Conservation (phyloP, 805 yeast genomes). For the Saturnispora sekii region DNA sequence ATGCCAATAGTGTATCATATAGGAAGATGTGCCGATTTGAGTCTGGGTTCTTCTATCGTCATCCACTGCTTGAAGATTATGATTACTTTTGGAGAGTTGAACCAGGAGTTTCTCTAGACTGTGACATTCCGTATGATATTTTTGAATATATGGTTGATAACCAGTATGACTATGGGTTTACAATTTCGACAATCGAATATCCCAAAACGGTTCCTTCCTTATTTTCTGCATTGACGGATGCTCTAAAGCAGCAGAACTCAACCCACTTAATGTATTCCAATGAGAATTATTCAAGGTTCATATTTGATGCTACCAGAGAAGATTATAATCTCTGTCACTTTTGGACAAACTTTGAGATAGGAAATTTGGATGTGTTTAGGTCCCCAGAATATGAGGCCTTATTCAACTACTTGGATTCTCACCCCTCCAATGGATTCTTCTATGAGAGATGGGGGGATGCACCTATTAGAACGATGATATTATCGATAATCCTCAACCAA, state of each 20-base stretch:
- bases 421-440: conserved; percentile 65
- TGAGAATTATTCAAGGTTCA: conserved; percentile 45
- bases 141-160: conserved; percentile 67
- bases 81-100: conserved; percentile 92
- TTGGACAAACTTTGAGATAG: conserved; percentile 86
- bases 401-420: conserved; percentile 58
- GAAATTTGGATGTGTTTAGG: conserved; percentile 62
- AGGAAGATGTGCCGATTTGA: conserved; percentile 89
- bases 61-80: conserved; percentile 55
- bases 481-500: conserved; percentile 60
- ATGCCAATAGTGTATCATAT: conserved; percentile 52
- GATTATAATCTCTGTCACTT: conserved; percentile 73
- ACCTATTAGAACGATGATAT: conserved; percentile 63
- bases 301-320: conserved; percentile 48
- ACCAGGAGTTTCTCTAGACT: conserved; percentile 65
- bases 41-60: conserved; percentile 75
- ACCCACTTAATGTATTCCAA: conserved; percentile 29
- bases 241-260: conserved; percentile 29
- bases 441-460: conserved; percentile 94
- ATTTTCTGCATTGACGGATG: conserved; percentile 29
- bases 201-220: conserved; percentile 52
- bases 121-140: conserved; percentile 69
- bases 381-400: conserved; percentile 52
- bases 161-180: conserved; percentile 60
- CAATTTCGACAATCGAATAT: conserved; percentile 66